These are phyloP conservation scores for Wickerhamomyces sp. DNA, from an alignment of 1,139 yeast genomes.

Conservation along the genomic window DNA sequence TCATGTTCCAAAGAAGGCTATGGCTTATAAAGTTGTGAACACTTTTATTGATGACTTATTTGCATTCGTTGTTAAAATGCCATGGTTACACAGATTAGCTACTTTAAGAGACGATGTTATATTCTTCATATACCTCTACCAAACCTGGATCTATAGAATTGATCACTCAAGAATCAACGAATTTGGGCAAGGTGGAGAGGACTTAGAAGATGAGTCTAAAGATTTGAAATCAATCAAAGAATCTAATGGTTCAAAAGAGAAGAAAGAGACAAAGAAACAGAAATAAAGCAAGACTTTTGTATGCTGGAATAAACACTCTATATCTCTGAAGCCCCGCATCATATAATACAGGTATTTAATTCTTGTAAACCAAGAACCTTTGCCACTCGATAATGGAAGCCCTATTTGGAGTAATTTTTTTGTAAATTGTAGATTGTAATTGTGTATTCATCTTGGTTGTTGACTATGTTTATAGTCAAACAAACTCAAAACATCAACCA, in stretches of 20 bases:
- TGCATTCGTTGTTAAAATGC: constrained; percentile 38
- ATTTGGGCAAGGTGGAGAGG: constrained; percentile 36
- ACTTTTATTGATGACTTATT: constrained; percentile 38
- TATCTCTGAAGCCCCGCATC: too few species aligned
- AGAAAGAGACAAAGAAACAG: constrained; percentile 2
- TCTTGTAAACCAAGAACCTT: too few species aligned
- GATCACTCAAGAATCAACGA: constrained; percentile 36
- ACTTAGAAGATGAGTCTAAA: constrained; percentile 6
- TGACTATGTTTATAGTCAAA: too few species aligned
- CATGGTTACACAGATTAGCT: constrained; percentile 36
- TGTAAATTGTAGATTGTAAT: too few species aligned
- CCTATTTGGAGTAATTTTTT: too few species aligned
- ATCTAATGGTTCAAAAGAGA: background rate
- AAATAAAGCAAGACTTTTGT: too few species aligned
- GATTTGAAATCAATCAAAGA: constrained; percentile 1
- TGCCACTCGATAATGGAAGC: too few species aligned
- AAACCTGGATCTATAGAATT: constrained; percentile 36
- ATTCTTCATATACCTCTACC: constrained; percentile 34
- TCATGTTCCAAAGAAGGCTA: constrained; percentile 36
- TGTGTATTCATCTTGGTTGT: too few species aligned
- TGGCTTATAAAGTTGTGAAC: constrained; percentile 37
- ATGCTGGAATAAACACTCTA: too few species aligned
- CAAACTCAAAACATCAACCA: too few species aligned
- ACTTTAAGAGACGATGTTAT: constrained; percentile 37
- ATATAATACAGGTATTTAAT: too few species aligned